Percentiles rank a stretch among this genome's conserved stretches.
phyloP scores from a whole-genome alignment of 495 filamentous ascomycete genomes.

The Podospora anserina region DNA sequence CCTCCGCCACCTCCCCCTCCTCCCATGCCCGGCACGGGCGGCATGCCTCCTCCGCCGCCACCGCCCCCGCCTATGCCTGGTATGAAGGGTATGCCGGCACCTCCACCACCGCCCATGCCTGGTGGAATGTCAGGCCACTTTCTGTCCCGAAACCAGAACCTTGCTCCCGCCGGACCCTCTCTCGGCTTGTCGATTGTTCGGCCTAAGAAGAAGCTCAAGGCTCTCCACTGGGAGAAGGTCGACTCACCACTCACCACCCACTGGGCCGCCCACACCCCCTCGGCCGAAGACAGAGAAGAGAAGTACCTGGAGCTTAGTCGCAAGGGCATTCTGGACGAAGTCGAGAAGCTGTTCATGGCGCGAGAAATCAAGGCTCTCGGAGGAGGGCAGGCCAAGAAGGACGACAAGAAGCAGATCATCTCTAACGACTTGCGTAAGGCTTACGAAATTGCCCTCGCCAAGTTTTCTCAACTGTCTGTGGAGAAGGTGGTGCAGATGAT shows the following conservation, averaged over 20 bases:
- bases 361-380: slow-evolving; percentile 91
- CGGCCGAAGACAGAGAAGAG: slow-evolving; percentile 79
- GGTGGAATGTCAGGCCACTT: slow-evolving; percentile 55
- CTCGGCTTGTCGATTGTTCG: slow-evolving; percentile 69
- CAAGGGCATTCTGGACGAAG: slow-evolving; percentile 94
- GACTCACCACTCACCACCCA: slow-evolving; percentile 91
- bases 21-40: slow-evolving; percentile 45
- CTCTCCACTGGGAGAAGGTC: slow-evolving; percentile 98
- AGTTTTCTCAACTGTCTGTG: slow-evolving; percentile 74
- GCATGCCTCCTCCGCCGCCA: slow-evolving; percentile 23
- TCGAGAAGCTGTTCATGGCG: slow-evolving; percentile 94
- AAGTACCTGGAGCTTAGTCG: slow-evolving; percentile 89
- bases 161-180: slow-evolving; percentile 28
- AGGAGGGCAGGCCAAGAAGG: slow-evolving; percentile 61
- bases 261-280: slow-evolving; percentile 85
- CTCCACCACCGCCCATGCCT: slow-evolving; percentile 53
- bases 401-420: slow-evolving; percentile 97
- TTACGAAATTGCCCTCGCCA: slow-evolving; percentile 89
- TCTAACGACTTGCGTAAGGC: slow-evolving; percentile 85
- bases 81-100: slow-evolving; percentile 38
- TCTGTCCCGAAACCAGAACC: slow-evolving; percentile 45
- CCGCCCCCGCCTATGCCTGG: slow-evolving; percentile 47
- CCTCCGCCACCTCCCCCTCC: slow-evolving; percentile 44
- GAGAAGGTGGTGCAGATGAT: slow-evolving; percentile 89
- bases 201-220: slow-evolving; percentile 99